Base-by-base conservation (phyloP, 1,284 basidiomycete genomes). In the Trichosporon asahii region DNA sequence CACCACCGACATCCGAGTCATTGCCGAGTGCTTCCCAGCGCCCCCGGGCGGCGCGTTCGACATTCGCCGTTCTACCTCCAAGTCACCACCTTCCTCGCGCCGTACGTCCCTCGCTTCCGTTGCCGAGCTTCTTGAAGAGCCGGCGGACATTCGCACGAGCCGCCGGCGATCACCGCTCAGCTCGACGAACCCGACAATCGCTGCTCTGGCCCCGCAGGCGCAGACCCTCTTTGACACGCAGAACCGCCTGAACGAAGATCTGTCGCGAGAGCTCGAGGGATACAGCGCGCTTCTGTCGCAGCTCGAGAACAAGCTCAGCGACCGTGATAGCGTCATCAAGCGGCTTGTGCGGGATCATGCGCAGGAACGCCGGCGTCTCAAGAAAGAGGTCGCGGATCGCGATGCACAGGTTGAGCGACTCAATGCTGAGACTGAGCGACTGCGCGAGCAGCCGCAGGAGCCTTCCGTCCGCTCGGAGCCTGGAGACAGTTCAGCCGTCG, bases 361-460 rank as follows among this genome's bases (percentile, higher is more conserved):
- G 5, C 57, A 61, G 12, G 57, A 61, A 31, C 57, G 57, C 15
- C 57, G 57, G 27, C 57, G 57, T 12, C 57, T 61, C 29, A 61
- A 61, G 57, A 61, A 31, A 18, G 57, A 61, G 57, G 57, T 61
- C 29, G 27, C 57, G 29, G 57, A 61, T 18, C 57, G 57, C 1
- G 57, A 61, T n/a, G 29, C 57, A 2, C 15, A 21, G 25, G 70
- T 82, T 25, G 67, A 72, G 25, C 71, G 76, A 2, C 76, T 82
- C 14, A 72, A 73, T 35, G 53, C 63, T 11, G 76, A 76, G 11
- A 74, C 80, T 37, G 76, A 78, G 65, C 68, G 72, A 6, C 74
- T 81, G 7, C 76, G 77, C 64, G 25, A 55, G 25, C 29, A 33
- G n/a, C 60, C 68, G 3, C 27, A n/a, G 29, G 57, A 61, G 29